A percentile compares a stretch with the other conserved stretches of the same genome.
Evolutionary conservation across 306 rosid species (phyloP).

Genomic region (Begonia peltatifolia): DNA sequence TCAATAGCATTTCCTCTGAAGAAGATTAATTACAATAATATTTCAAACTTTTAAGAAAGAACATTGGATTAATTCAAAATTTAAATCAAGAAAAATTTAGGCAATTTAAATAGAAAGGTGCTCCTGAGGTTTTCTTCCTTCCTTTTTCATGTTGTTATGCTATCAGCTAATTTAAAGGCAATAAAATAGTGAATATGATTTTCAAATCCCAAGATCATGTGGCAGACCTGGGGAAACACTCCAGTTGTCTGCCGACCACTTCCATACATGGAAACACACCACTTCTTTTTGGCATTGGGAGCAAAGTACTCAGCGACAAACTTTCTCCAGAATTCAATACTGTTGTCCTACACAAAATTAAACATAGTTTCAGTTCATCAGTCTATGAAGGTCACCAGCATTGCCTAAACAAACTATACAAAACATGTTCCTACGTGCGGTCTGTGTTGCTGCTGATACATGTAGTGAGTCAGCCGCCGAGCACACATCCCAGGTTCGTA

Average conservation of each 20-base stretch:
- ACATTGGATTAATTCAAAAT: no score
- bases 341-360: constrained; percentile 56
- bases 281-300: constrained; percentile 92
- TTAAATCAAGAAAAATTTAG: no score
- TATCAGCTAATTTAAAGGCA: constrained; percentile 15
- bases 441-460: constrained; percentile 91
- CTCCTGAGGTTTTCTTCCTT: neutral
- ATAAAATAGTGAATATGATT: constrained; percentile 2
- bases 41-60: no score
- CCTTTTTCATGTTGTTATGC: neutral
- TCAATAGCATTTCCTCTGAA: no score
- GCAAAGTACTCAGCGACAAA: constrained; percentile 92
- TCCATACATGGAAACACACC: constrained; percentile 99
- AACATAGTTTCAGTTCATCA: constrained; percentile 6
- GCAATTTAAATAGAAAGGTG: no score
- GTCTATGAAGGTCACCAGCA: constrained; percentile 4
- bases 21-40: no score
- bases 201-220: constrained; percentile 1
- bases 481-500: constrained; percentile 99
- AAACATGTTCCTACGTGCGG: constrained; percentile 52
- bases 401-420: constrained; percentile 4
- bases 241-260: constrained; percentile 90
- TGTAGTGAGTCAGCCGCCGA: constrained; percentile 78
- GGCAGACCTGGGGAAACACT: constrained; percentile 88
- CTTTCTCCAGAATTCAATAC: constrained; percentile 94